A percentile compares a stretch with the other conserved stretches of the same genome.
Conservation (phyloP, 2,329 filamentous ascomycete species). For the Mycosphaerelloides madeirae region DNA sequence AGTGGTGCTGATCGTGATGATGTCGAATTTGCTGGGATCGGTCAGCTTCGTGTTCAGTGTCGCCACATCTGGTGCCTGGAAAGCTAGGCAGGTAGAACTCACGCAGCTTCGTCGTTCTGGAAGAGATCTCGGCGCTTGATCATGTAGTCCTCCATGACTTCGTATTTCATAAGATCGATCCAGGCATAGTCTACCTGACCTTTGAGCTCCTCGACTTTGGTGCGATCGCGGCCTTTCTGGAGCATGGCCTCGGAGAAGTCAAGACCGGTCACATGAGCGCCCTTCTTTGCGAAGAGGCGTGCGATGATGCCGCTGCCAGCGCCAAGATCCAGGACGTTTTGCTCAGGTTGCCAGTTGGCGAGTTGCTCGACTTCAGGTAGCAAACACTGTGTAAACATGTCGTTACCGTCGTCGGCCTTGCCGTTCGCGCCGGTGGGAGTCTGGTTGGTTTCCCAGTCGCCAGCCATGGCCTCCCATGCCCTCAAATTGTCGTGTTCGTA, state of each 20-base stretch:
- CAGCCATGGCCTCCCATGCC: slow-evolving; percentile 42
- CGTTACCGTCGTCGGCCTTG: slow-evolving; percentile 35
- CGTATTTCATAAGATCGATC: slow-evolving; percentile 39
- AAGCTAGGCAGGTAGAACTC: neutral
- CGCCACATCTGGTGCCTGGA: neutral
- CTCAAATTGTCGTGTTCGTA: slow-evolving; percentile 12
- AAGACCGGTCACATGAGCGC: slow-evolving; percentile 40
- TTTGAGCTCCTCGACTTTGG: slow-evolving; percentile 10
- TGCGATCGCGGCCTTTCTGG: slow-evolving; percentile 30
- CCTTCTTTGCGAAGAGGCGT: slow-evolving; percentile 39
- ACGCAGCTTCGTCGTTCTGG: slow-evolving; percentile 2
- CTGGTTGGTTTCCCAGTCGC: slow-evolving; percentile 39
- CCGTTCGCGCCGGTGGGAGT: slow-evolving; percentile 30
- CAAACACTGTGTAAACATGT: slow-evolving; percentile 43
- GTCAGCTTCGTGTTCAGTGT: slow-evolving; percentile 4
- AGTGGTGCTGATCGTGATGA: slow-evolving; percentile 45
- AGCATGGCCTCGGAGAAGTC: slow-evolving; percentile 45
- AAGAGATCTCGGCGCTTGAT: neutral
- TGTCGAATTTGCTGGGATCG: slow-evolving; percentile 36
- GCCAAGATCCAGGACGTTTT: slow-evolving; percentile 45
- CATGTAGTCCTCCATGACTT: slow-evolving; percentile 31
- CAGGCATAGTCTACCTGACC: slow-evolving; percentile 29
- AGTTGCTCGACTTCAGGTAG: slow-evolving; percentile 40
- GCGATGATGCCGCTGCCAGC: slow-evolving; percentile 49
- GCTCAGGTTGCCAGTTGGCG: slow-evolving; percentile 24